Conservation (phyloP, 768 basidiomycete genomes). For the Tylopilus balloui region DNA sequence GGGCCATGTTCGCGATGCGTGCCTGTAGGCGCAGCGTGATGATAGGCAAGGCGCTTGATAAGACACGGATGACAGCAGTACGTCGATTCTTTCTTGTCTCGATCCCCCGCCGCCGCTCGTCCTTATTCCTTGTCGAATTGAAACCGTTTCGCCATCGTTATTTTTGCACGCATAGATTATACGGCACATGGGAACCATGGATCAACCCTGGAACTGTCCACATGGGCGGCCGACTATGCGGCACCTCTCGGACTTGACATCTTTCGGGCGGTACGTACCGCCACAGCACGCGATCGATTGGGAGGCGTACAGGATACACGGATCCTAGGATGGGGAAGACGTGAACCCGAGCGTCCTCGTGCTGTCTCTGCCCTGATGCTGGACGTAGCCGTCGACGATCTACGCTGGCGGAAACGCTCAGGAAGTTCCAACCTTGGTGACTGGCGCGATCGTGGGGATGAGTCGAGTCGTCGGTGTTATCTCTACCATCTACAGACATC, state of each 20-base stretch:
- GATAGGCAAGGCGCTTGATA: slow-evolving; percentile 83
- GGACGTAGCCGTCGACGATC: no score
- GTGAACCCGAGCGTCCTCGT: neutral
- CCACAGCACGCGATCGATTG: slow-evolving; percentile 33
- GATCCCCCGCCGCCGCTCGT: neutral
- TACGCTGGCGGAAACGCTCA: neutral
- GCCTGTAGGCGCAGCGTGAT: slow-evolving; percentile 96
- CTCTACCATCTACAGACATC: slow-evolving; percentile 4
- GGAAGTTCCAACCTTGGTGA: neutral
- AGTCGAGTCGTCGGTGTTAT: neutral
- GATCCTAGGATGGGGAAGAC: slow-evolving; percentile 1
- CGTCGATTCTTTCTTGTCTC: slow-evolving; percentile 19
- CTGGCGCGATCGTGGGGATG: neutral
- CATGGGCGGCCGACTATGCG: slow-evolving; percentile 84
- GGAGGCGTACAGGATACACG: slow-evolving; percentile 25
- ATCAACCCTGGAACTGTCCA: slow-evolving; percentile 87
- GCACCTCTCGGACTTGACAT: slow-evolving; percentile 54
- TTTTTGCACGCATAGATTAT: slow-evolving; percentile 46
- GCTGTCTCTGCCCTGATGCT: neutral
- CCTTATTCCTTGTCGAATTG: neutral
- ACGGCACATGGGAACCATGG: slow-evolving; percentile 78
- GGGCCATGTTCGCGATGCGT: slow-evolving; percentile 94
- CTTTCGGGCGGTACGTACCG: slow-evolving; percentile 18
- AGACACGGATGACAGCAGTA: slow-evolving; percentile 72
- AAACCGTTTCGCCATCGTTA: neutral